These are phyloP conservation scores for Amaranthus tricolor DNA, from an alignment of 179 eudicot species.

Conservation along the genomic window DNA sequence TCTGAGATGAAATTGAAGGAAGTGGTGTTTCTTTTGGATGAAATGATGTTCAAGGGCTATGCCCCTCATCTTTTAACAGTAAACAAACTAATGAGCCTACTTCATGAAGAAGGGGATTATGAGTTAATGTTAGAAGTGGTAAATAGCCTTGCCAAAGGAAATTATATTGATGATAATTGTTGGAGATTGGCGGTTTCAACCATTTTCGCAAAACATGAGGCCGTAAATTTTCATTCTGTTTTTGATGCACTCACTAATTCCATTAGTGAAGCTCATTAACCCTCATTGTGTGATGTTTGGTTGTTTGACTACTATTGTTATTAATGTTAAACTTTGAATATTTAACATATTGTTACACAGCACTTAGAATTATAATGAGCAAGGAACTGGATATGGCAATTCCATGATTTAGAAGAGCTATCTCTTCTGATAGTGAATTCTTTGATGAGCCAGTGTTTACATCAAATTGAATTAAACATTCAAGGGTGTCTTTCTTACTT, in stretches of 20 bases:
- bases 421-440: too few relatives aligned
- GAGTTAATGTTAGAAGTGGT: slow-evolving; percentile 41
- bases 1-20: slow-evolving; percentile 42
- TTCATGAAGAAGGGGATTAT: slow-evolving; percentile 36
- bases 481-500: too few relatives aligned
- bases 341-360: too few relatives aligned
- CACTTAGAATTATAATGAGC: too few relatives aligned
- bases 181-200: slow-evolving; percentile 51
- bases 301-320: too few relatives aligned
- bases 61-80: slow-evolving; percentile 44
- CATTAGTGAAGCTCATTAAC: neutral
- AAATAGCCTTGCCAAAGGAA: slow-evolving; percentile 43
- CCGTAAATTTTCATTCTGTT: slow-evolving; percentile 18
- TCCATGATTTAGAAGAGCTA: too few relatives aligned
- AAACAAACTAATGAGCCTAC: slow-evolving; percentile 31
- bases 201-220: slow-evolving; percentile 28
- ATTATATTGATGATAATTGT: slow-evolving; percentile 35
- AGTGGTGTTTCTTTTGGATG: slow-evolving; percentile 62
- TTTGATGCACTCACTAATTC: slow-evolving; percentile 31
- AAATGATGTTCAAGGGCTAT: slow-evolving; percentile 73
- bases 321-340: too few relatives aligned
- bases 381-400: too few relatives aligned
- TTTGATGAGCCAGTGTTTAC: too few relatives aligned
- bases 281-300: neutral
- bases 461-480: too few relatives aligned